Percentiles rank a stretch among this genome's conserved stretches.
Evolutionary conservation across 768 basidiomycete genomes (phyloP).

Genomic region (Rhodotorula diobovata): DNA sequence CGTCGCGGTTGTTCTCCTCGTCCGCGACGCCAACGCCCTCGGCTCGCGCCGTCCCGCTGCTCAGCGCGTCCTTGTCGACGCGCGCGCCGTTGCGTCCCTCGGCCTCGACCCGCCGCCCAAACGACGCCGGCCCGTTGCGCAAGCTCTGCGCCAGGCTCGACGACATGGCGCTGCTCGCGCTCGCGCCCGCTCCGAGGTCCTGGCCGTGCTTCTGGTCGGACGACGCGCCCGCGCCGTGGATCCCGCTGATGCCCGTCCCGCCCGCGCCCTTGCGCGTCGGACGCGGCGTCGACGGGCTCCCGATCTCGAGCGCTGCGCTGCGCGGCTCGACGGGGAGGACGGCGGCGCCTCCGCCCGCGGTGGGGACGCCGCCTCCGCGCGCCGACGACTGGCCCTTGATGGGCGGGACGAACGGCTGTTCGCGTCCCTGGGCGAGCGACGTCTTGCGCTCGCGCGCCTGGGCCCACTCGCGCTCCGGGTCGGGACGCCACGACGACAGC

Average conservation of each 20-base stretch:
- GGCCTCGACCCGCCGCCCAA: not conserved
- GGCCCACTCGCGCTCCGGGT: slow-evolving; percentile 31
- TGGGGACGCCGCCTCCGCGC: no score
- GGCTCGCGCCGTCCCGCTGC: not conserved
- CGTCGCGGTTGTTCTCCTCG: not conserved
- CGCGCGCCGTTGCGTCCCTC: not conserved
- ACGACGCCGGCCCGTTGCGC: not conserved
- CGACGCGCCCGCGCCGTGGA: not conserved
- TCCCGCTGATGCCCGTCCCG: not conserved
- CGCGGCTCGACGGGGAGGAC: not conserved
- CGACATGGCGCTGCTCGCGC: not conserved
- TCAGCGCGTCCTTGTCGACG: no score
- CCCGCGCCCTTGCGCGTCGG: not conserved
- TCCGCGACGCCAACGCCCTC: not conserved
- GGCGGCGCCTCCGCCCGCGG: not conserved
- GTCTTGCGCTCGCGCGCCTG: slow-evolving; percentile 1
- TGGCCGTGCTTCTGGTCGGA: not conserved
- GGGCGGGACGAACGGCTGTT: no score
- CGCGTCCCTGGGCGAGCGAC: not conserved
- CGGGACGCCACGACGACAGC: slow-evolving; percentile 23
- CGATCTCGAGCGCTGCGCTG: slow-evolving; percentile 13
- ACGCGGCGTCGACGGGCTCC: not conserved
- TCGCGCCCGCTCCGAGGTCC: not conserved
- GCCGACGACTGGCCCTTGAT: no score
- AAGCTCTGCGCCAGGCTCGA: slow-evolving; percentile 1